Evolutionary conservation across 2,329 filamentous ascomycete genomes (phyloP).

Genomic region (Biscogniauxia sp.): DNA sequence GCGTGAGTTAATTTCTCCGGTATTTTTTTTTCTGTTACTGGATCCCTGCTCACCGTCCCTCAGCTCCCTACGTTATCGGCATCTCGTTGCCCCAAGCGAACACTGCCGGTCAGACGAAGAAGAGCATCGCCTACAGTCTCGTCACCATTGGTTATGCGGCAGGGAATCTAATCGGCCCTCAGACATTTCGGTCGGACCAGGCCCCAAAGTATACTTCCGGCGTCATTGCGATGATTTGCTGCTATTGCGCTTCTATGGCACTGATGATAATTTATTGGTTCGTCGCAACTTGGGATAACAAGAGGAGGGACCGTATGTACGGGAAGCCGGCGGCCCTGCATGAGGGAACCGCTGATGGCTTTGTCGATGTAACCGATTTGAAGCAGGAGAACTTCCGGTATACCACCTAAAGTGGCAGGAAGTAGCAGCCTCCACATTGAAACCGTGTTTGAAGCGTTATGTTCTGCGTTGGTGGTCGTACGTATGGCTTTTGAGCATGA

Average conservation of each 20-base stretch:
- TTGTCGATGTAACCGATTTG: slow-evolving; percentile 23
- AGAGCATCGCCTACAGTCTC: slow-evolving; percentile 37
- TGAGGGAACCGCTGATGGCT: slow-evolving; percentile 21
- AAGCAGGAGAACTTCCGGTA: slow-evolving; percentile 28
- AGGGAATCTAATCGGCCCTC: slow-evolving; percentile 41
- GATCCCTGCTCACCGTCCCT: not conserved
- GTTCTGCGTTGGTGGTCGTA: not conserved
- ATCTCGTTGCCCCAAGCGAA: slow-evolving; percentile 29
- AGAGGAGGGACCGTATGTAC: slow-evolving; percentile 23
- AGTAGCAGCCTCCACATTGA: too few relatives aligned
- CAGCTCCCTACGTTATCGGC: slow-evolving; percentile 27
- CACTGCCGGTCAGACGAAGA: slow-evolving; percentile 37
- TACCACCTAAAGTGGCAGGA: slow-evolving; percentile 25
- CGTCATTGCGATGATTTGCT: slow-evolving; percentile 35
- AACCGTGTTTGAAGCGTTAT: not conserved
- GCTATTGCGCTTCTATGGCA: slow-evolving; percentile 34
- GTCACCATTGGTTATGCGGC: slow-evolving; percentile 39
- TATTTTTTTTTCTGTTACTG: not conserved
- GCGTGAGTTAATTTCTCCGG: slow-evolving; percentile 16
- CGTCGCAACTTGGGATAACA: slow-evolving; percentile 25
- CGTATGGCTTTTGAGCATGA: not conserved
- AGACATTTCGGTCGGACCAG: slow-evolving; percentile 38
- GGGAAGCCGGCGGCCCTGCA: slow-evolving; percentile 19
- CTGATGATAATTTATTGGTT: slow-evolving; percentile 33
- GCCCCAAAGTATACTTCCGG: slow-evolving; percentile 38